Conservation (phyloP, 257 asterid genomes). For the Penstemon davidsonii region DNA sequence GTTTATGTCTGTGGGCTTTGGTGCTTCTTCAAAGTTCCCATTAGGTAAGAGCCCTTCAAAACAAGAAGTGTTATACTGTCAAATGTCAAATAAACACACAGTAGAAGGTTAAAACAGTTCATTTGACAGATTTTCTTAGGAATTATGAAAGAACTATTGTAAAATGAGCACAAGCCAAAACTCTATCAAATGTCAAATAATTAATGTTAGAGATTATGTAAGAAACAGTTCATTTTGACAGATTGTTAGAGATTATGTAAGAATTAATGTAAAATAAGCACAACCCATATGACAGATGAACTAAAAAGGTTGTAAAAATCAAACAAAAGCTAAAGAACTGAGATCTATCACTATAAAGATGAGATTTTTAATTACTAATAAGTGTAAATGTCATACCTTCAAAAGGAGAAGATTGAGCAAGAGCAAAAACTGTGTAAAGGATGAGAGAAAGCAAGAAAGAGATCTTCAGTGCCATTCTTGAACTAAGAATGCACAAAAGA, state of each 20-base stretch:
- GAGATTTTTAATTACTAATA: neutral
- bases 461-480: slow-evolving; percentile 43
- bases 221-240: neutral
- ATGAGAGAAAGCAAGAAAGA: slow-evolving; percentile 39
- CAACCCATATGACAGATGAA: neutral
- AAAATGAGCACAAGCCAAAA: neutral
- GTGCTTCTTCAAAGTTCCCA: slow-evolving; percentile 79
- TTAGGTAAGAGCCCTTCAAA: slow-evolving; percentile 68
- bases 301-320: neutral
- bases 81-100: neutral
- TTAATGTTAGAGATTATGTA: neutral
- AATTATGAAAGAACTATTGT: neutral
- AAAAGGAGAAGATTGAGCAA: slow-evolving; percentile 47
- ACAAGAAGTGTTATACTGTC: neutral
- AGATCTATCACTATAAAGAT: slow-evolving; percentile 1
- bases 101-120: neutral
- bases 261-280: neutral
- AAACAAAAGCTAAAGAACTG: neutral
- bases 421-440: slow-evolving; percentile 41
- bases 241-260: slow-evolving; percentile 1
- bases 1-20: slow-evolving; percentile 50
- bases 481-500: neutral
- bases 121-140: neutral
- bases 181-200: neutral
- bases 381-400: slow-evolving; percentile 50